Evolutionary conservation across 2,329 filamentous ascomycete genomes (phyloP), one percentile per base, ranked within the genome.

Genomic region (Colletotrichum cereale): DNA sequence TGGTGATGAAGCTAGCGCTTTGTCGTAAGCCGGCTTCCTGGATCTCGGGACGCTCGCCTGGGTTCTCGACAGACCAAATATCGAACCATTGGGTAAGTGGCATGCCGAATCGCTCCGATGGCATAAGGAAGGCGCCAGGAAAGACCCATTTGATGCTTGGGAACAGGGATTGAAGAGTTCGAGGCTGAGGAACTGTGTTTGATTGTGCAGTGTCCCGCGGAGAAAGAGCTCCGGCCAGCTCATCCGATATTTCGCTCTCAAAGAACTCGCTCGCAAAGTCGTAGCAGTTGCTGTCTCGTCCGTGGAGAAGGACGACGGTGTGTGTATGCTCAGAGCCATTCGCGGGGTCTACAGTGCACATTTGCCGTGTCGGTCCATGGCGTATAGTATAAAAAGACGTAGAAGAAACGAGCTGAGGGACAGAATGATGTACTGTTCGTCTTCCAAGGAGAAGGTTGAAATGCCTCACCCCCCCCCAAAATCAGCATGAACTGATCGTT

Each of bases 251-350:
- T 67, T 81, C 77, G 61, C 77, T 79, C 26, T 82, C 78, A 73
- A 86, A 82, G 55, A 86, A 75, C 62, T 86, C 82, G 14, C 55
- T 62, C 0, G 81, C 79, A 62, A 85, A 86, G 36, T 84, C 79
- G 1, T 73, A 26, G n/a, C 77, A 79, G 3, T 74, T 77, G 73
- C 82, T 85, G 71, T 83, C 82, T 47, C 82, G 78, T 7, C 84
- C 84, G 61, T 87, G 84, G 14, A 87, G 80, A 50, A 85, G 79
- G 47, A 87, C 84, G n/a, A n/a, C n/a, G n/a, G 84, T 86, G 60
- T 86, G 82, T 0, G 81, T 83, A 66, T 86, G 84, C 12, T 42
- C 31, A 5, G 52, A 18, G 34, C 24, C 42, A 18, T 44, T 21
- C 14, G 31, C 31, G 6, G 62, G 53, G n/a, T 48, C 31, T 2